Conservation (phyloP, 2,329 filamentous ascomycete genomes). For the Rasamsonia emersonii region DNA sequence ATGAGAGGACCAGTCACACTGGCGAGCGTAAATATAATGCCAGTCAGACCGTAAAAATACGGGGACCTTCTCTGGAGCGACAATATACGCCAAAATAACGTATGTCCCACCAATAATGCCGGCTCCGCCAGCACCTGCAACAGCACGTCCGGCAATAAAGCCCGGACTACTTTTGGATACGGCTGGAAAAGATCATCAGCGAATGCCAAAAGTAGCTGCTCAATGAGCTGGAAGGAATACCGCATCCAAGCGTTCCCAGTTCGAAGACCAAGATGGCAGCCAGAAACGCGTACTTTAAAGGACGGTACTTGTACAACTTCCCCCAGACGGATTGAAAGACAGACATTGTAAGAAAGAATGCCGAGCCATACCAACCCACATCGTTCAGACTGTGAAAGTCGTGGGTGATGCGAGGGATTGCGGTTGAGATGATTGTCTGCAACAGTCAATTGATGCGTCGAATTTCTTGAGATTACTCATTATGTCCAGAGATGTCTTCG, state of each 20-base stretch:
- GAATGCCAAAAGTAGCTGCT: no score
- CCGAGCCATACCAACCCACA: slow-evolving; percentile 39
- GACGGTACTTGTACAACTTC: slow-evolving; percentile 23
- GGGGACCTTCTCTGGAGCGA: slow-evolving; percentile 15
- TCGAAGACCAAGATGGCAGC: slow-evolving; percentile 24
- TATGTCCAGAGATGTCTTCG: no score
- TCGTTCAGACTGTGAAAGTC: slow-evolving; percentile 27
- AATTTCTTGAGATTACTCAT: no score
- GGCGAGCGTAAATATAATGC: slow-evolving; percentile 9
- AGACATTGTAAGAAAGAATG: slow-evolving; percentile 19
- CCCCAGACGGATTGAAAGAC: slow-evolving; percentile 15
- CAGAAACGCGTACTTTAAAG: slow-evolving; percentile 22
- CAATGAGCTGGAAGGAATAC: slow-evolving; percentile 22
- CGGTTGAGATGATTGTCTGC: slow-evolving; percentile 28
- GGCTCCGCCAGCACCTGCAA: slow-evolving; percentile 20
- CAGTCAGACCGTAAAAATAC: slow-evolving; percentile 11
- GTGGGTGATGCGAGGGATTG: slow-evolving; percentile 28
- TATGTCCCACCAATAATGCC: slow-evolving; percentile 17
- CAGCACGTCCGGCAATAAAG: slow-evolving; percentile 22
- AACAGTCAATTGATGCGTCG: no score
- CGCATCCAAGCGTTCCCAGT: slow-evolving; percentile 23
- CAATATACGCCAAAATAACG: slow-evolving; percentile 7
- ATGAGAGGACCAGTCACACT: slow-evolving; percentile 10
- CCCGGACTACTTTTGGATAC: slow-evolving; percentile 9
- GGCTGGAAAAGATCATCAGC: neutral